A percentile compares a stretch with the other conserved stretches of the same genome.
Evolutionary conservation across 2,329 filamentous ascomycete genomes (phyloP).

Genomic region (Ophiobolus disseminans): DNA sequence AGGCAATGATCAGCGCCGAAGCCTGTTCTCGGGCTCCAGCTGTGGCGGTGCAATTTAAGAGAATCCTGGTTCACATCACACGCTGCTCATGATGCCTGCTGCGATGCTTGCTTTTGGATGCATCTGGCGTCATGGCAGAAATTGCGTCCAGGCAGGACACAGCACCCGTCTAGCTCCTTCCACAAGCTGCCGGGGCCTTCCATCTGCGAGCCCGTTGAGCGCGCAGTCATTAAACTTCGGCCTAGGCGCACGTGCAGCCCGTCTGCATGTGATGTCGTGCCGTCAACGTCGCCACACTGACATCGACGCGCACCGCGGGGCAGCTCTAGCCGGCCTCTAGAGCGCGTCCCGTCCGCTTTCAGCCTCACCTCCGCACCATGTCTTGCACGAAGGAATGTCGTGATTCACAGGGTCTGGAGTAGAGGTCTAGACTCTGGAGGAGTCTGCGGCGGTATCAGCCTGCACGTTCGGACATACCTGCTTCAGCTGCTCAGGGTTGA

Average conservation of each 20-base stretch:
- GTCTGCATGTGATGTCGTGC: too few relatives aligned
- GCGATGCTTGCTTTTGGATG: too few relatives aligned
- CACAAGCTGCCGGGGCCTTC: conserved; percentile 5
- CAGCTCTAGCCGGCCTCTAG: not conserved
- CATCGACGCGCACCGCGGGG: not conserved
- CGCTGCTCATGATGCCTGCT: too few relatives aligned
- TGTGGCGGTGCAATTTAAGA: conserved; percentile 16
- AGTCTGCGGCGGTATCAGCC: too few relatives aligned
- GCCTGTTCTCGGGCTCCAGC: conserved; percentile 7
- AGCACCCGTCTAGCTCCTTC: not conserved
- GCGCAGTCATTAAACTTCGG: not conserved
- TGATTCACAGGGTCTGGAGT: not conserved
- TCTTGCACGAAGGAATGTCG: not conserved
- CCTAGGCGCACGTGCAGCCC: not conserved
- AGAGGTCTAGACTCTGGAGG: too few relatives aligned
- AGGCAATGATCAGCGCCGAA: conserved; percentile 19
- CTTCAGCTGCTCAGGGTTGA: too few relatives aligned
- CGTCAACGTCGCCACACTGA: conserved; percentile 2
- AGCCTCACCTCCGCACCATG: conserved; percentile 2
- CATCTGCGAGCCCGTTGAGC: not conserved
- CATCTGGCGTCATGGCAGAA: too few relatives aligned
- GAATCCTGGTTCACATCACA: too few relatives aligned
- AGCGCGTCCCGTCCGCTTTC: conserved; percentile 2
- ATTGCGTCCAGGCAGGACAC: too few relatives aligned
- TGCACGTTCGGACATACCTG: too few relatives aligned